Conservation (phyloP, 345 rosid species). For the Salix suchowensis region DNA sequence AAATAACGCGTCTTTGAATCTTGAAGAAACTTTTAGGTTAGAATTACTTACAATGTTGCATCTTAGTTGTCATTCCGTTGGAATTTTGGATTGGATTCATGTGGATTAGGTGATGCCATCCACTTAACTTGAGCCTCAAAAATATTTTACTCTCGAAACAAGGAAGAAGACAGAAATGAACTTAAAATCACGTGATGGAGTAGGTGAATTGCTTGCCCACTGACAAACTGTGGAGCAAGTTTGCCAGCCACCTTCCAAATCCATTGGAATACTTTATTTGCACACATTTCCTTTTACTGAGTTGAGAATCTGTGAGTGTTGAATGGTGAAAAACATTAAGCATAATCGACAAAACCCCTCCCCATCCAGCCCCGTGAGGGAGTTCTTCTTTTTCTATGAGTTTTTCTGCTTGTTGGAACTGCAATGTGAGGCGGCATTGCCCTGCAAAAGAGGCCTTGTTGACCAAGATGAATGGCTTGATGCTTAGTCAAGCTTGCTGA, state of each 20-base stretch:
- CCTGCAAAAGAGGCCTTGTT: not conserved
- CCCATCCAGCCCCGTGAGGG: not conserved
- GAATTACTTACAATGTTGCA: conserved; percentile 13
- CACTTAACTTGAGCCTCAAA: conserved; percentile 4
- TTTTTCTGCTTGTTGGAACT: not conserved
- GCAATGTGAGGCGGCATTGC: not conserved
- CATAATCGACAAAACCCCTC: not conserved
- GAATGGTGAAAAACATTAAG: not conserved
- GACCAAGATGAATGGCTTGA: not conserved
- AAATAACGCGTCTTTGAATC: not conserved
- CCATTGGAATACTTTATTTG: not conserved
- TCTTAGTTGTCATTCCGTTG: conserved; percentile 53
- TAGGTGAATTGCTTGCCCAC: conserved; percentile 9
- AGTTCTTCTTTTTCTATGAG: not conserved
- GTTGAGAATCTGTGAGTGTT: not conserved
- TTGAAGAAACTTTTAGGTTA: conserved; percentile 24
- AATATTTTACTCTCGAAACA: not conserved
- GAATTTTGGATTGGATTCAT: conserved; percentile 50
- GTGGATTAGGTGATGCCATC: conserved; percentile 41
- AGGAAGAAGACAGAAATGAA: conserved; percentile 11
- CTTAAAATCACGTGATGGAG: conserved; percentile 19
- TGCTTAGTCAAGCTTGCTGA: not conserved
- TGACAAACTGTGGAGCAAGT: not conserved
- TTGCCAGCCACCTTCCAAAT: not conserved
- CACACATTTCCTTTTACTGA: too few species aligned